Conservation (phyloP, 2,329 filamentous ascomycete species). For the Escovopsis sp. region DNA sequence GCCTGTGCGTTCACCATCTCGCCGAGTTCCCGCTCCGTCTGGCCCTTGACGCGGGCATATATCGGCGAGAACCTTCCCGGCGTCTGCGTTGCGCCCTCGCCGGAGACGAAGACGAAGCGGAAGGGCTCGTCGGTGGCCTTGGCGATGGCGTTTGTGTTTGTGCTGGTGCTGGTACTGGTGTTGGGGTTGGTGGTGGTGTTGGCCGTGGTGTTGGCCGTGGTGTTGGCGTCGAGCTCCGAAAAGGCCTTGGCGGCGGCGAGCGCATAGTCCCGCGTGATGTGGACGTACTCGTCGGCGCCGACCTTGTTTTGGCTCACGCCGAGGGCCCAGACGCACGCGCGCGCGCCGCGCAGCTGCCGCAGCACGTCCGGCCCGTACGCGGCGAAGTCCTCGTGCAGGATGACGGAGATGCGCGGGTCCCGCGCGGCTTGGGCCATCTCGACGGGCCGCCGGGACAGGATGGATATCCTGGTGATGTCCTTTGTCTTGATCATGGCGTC, state of each 20-base stretch:
- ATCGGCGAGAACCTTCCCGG: constrained; percentile 40
- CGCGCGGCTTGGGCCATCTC: constrained; percentile 40
- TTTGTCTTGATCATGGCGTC: constrained; percentile 42
- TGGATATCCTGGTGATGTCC: constrained; percentile 47
- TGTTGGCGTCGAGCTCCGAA: constrained; percentile 18
- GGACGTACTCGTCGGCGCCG: constrained; percentile 47
- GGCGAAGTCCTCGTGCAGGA: constrained; percentile 52
- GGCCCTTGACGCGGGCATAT: constrained; percentile 52
- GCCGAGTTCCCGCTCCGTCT: constrained; percentile 44
- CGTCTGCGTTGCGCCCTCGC: constrained; percentile 40
- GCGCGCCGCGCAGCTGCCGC: constrained; percentile 43
- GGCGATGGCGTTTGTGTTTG: too few relatives aligned
- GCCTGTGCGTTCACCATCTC: constrained; percentile 27
- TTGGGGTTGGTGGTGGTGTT: too few relatives aligned
- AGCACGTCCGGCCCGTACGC: constrained; percentile 42
- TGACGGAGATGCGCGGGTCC: constrained; percentile 47
- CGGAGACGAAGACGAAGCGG: constrained; percentile 58
- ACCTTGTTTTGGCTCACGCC: constrained; percentile 49
- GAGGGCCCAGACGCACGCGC: constrained; percentile 59
- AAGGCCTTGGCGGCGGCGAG: constrained; percentile 49
- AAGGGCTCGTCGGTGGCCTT: constrained; percentile 31
- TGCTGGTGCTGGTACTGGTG: too few relatives aligned
- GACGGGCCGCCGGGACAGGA: constrained; percentile 51
- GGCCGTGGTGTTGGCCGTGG: too few relatives aligned
- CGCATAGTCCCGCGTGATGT: constrained; percentile 53